phyloP scores from a whole-genome alignment of 495 filamentous ascomycete genomes.

The Aspergillus affinis region DNA sequence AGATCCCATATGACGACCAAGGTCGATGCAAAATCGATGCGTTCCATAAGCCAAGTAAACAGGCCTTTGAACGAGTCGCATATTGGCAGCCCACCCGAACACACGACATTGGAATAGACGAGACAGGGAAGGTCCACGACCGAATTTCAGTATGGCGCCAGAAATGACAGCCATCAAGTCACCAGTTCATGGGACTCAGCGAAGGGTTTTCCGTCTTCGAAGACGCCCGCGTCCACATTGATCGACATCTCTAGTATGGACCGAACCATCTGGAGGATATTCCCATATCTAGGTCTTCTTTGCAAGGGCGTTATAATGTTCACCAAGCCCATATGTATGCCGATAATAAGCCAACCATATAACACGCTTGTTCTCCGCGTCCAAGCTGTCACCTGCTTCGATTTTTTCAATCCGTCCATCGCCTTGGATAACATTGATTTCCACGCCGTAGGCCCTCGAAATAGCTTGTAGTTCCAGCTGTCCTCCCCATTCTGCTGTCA shows the following conservation, averaged over 20 bases:
- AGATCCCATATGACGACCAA: constrained; percentile 30
- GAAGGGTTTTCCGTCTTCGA: background rate
- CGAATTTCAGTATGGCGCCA: constrained; percentile 40
- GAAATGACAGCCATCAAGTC: constrained; percentile 14
- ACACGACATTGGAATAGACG: constrained; percentile 50
- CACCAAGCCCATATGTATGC: constrained; percentile 87
- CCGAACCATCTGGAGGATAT: constrained; percentile 1
- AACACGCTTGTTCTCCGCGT: constrained; percentile 43
- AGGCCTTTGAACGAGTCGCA: constrained; percentile 47
- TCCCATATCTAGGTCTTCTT: constrained; percentile 21
- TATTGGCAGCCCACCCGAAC: constrained; percentile 63
- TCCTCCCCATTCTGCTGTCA: constrained; percentile 96
- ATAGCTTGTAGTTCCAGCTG: constrained; percentile 86
- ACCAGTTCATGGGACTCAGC: background rate
- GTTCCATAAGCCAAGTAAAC: constrained; percentile 3
- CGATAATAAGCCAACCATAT: constrained; percentile 96
- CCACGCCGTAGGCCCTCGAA: constrained; percentile 76
- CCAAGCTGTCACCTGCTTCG: constrained; percentile 49
- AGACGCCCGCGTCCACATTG: background rate
- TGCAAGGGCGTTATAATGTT: constrained; percentile 91
- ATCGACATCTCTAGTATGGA: background rate
- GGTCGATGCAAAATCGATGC: constrained; percentile 23
- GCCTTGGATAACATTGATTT: constrained; percentile 82
- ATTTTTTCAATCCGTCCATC: constrained; percentile 78
- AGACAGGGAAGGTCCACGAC: constrained; percentile 36